Evolutionary conservation across 768 basidiomycete species (phyloP).

Genomic region (Pleurotus tuber-regium): DNA sequence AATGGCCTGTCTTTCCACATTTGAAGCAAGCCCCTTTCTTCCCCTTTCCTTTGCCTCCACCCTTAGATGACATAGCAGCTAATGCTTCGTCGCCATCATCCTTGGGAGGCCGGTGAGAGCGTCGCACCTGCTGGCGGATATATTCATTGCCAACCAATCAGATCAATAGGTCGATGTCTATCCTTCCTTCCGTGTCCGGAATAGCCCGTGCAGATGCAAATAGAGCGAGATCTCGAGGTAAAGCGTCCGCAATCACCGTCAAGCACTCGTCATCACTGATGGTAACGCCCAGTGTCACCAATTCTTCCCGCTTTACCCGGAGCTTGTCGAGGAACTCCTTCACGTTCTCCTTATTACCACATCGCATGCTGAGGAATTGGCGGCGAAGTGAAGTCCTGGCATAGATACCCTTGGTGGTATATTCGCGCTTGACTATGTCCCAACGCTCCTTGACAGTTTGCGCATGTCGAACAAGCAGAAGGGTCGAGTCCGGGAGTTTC

Average conservation of each 20-base stretch:
- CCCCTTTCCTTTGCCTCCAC: not conserved
- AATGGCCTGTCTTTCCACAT: constrained; percentile 26
- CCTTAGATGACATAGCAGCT: not conserved
- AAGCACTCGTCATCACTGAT: constrained; percentile 11
- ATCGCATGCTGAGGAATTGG: not conserved
- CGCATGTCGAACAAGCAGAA: not conserved
- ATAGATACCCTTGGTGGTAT: not conserved
- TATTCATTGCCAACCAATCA: not conserved
- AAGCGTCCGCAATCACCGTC: constrained; percentile 8
- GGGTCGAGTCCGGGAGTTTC: not conserved
- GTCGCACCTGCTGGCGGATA: not conserved
- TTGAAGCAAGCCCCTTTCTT: constrained; percentile 19
- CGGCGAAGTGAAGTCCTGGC: not conserved
- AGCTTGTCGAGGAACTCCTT: constrained; percentile 11
- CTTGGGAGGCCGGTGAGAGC: no score
- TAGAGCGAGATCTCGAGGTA: not conserved
- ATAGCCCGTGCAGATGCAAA: no score
- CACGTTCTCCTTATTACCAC: constrained; percentile 7
- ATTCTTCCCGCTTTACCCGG: not conserved
- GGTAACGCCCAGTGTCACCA: not conserved
- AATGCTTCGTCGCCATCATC: not conserved
- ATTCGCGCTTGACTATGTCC: not conserved
- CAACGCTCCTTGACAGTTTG: not conserved
- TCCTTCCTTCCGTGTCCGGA: no score
- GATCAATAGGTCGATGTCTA: no score